A percentile compares a stretch with the other conserved stretches of the same genome.
Conservation (phyloP, 2,329 filamentous ascomycete species). For the Clonostachys solani region DNA sequence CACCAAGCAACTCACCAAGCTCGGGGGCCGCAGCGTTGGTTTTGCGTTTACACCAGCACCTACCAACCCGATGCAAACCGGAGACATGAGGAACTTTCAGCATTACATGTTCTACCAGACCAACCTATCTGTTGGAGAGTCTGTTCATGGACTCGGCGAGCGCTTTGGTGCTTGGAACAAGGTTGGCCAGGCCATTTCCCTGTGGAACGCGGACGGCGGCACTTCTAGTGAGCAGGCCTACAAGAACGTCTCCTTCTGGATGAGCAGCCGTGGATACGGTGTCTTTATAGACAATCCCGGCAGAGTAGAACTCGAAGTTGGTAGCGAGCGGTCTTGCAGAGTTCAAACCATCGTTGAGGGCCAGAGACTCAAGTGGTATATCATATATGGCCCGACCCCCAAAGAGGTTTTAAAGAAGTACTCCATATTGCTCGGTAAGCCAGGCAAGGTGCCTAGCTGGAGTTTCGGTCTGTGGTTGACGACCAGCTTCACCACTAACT, state of each 20-base stretch:
- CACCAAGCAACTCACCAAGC: conserved; percentile 26
- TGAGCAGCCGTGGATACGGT: conserved; percentile 71
- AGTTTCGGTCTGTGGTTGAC: conserved; percentile 74
- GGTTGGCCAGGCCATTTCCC: conserved; percentile 63
- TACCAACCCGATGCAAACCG: conserved; percentile 25
- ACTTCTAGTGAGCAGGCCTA: conserved; percentile 68
- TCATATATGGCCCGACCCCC: conserved; percentile 67
- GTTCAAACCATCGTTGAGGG: conserved; percentile 66
- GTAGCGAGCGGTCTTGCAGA: conserved; percentile 67
- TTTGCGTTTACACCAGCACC: conserved; percentile 27
- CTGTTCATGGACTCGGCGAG: conserved; percentile 71
- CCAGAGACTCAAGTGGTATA: conserved; percentile 68
- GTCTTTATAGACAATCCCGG: conserved; percentile 71
- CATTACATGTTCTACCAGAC: conserved; percentile 56
- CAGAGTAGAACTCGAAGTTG: conserved; percentile 67
- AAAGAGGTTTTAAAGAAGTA: conserved; percentile 69
- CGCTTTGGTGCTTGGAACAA: conserved; percentile 75
- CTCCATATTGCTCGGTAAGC: conserved; percentile 61
- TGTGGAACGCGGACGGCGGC: conserved; percentile 62
- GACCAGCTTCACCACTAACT: conserved; percentile 71
- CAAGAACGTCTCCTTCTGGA: conserved; percentile 68
- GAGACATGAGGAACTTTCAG: conserved; percentile 34
- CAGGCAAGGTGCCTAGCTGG: conserved; percentile 65
- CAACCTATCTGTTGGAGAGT: conserved; percentile 54
- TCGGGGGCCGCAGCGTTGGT: conserved; percentile 31